phyloP scores from a whole-genome alignment of 2,329 filamentous ascomycete species.

The Xylariales sp. region DNA sequence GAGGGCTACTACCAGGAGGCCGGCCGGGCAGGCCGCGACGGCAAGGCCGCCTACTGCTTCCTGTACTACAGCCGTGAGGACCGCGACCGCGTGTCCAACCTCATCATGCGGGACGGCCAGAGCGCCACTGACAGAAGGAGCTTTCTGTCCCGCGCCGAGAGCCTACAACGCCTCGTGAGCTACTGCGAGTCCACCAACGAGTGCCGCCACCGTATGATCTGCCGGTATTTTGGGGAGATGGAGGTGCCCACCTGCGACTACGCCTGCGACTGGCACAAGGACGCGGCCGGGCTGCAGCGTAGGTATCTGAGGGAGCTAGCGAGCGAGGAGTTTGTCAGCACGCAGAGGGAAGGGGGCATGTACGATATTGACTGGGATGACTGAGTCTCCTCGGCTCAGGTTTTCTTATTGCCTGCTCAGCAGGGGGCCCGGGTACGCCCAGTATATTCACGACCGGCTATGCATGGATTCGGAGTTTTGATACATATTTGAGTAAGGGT shows the following conservation, averaged over 20 bases:
- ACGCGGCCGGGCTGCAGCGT: slow-evolving; percentile 51
- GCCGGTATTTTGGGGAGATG: slow-evolving; percentile 71
- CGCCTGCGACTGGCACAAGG: slow-evolving; percentile 77
- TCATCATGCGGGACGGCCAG: slow-evolving; percentile 45
- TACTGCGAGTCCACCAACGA: slow-evolving; percentile 75
- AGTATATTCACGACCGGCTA: too few relatives aligned
- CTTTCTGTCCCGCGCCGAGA: slow-evolving; percentile 51
- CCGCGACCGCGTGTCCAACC: slow-evolving; percentile 64
- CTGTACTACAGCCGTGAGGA: slow-evolving; percentile 90
- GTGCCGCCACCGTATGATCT: slow-evolving; percentile 75
- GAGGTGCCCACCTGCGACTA: slow-evolving; percentile 59
- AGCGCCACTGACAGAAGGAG: slow-evolving; percentile 32
- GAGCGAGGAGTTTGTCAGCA: slow-evolving; percentile 60
- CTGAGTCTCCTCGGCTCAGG: too few relatives aligned
- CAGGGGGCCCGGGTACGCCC: too few relatives aligned
- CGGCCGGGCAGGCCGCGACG: slow-evolving; percentile 84
- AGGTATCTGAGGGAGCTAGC: slow-evolving; percentile 53
- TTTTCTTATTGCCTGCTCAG: too few relatives aligned
- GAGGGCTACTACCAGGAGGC: slow-evolving; percentile 97
- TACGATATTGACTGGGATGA: slow-evolving; percentile 54
- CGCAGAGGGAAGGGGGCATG: slow-evolving; percentile 54
- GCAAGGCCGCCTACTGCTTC: slow-evolving; percentile 81
- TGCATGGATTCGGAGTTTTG: too few relatives aligned
- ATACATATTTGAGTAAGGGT: too few relatives aligned
- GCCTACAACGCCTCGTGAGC: slow-evolving; percentile 63